Conservation (phyloP, 768 basidiomycete species). For the Mrakia frigida region DNA sequence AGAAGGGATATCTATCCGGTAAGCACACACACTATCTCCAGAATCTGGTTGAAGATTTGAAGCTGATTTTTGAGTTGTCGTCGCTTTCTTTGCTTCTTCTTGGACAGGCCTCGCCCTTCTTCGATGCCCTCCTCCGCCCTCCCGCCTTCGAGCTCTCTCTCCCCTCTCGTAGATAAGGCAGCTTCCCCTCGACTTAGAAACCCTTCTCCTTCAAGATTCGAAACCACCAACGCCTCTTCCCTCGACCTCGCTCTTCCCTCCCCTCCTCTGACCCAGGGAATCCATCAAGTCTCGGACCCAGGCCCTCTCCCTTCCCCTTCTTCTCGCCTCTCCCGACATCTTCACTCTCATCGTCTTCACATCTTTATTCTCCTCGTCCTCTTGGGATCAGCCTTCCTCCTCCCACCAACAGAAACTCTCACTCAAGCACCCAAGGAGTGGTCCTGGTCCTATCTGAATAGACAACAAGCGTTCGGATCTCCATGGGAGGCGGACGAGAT, state of each 20-base stretch:
- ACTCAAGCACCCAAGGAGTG: neutral
- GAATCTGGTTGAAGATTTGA: neutral
- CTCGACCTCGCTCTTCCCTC: neutral
- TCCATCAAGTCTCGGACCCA: constrained; percentile 1
- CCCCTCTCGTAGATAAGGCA: neutral
- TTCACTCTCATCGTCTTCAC: neutral
- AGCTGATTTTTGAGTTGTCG: neutral
- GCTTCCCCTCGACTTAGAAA: neutral
- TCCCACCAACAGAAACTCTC: neutral
- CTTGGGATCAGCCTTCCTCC: neutral
- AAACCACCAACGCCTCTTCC: neutral
- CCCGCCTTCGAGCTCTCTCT: neutral
- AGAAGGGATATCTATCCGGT: neutral
- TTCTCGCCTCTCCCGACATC: neutral
- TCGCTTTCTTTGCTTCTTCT: neutral
- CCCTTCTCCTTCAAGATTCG: neutral
- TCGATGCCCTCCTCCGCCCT: neutral
- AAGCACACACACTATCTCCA: neutral
- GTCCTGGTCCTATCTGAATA: constrained; percentile 7
- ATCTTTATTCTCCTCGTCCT: neutral
- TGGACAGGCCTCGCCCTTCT: neutral
- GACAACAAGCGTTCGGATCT: neutral
- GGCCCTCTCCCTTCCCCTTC: neutral
- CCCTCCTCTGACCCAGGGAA: neutral
- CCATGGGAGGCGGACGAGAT: neutral